Conservation (phyloP, 73 alveolate genomes). For the Paramecium biaurelia region DNA sequence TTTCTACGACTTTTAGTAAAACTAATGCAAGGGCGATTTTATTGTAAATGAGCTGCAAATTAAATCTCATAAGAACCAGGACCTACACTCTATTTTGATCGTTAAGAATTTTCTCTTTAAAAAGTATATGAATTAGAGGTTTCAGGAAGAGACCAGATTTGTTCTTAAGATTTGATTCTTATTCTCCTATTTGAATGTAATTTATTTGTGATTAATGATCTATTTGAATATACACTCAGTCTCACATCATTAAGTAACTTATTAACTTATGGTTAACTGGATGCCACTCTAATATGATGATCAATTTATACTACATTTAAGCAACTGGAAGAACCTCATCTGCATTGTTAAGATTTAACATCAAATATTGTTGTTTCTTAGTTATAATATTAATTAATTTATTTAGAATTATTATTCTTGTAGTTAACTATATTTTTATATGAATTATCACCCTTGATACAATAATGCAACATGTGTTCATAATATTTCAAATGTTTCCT, state of each 20-base stretch:
- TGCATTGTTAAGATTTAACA: neutral
- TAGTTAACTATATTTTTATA: neutral
- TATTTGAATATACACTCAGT: neutral
- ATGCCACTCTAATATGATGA: conserved; percentile 10
- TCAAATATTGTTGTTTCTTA: neutral
- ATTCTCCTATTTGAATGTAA: neutral
- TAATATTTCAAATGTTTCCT: too few relatives aligned
- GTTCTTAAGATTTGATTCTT: neutral
- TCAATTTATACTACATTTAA: neutral
- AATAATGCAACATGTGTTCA: neutral
- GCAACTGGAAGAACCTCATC: neutral
- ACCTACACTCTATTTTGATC: neutral
- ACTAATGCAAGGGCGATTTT: neutral
- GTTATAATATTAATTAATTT: neutral
- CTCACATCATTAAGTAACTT: neutral
- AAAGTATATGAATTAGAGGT: neutral
- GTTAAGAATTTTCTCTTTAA: neutral
- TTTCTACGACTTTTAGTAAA: neutral
- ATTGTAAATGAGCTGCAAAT: neutral
- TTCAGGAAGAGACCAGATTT: neutral
- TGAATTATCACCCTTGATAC: too few relatives aligned
- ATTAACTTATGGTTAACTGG: neutral
- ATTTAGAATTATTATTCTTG: neutral
- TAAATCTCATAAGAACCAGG: neutral
- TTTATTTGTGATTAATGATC: neutral